Evolutionary conservation across 2,329 filamentous ascomycete species (phyloP).

Genomic region (Alternaria tenuissima): DNA sequence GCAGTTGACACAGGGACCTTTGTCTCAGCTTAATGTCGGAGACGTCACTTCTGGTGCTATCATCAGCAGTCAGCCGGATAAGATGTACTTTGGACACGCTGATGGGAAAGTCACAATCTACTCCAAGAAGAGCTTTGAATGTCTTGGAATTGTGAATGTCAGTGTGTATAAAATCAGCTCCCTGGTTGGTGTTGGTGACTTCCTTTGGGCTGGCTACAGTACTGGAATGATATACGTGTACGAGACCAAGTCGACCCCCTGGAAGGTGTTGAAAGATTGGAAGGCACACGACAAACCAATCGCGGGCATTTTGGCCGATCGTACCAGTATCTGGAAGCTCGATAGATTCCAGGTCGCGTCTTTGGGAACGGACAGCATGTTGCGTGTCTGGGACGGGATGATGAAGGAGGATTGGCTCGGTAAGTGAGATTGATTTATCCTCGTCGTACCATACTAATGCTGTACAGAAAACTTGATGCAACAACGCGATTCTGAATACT

Average conservation of each 20-base stretch:
- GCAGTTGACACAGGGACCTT: constrained; percentile 75
- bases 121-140: constrained; percentile 77
- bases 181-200: constrained; percentile 78
- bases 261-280: constrained; percentile 95
- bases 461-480: constrained; percentile 81
- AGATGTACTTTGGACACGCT: constrained; percentile 87
- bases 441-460: constrained; percentile 27
- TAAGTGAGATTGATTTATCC: constrained; percentile 45
- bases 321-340: constrained; percentile 83
- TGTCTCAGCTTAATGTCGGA: constrained; percentile 76
- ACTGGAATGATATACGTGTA: constrained; percentile 95
- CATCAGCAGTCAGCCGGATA: constrained; percentile 76
- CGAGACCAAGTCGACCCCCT: constrained; percentile 81
- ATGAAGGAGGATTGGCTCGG: constrained; percentile 92
- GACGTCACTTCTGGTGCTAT: constrained; percentile 87
- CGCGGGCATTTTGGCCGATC: constrained; percentile 77
- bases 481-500: constrained; percentile 80
- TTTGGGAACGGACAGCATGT: constrained; percentile 83
- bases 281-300: constrained; percentile 86
- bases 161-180: constrained; percentile 96
- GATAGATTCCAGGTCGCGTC: constrained; percentile 86
- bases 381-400: constrained; percentile 91
- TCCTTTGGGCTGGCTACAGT: constrained; percentile 93
- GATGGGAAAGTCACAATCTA: constrained; percentile 98
- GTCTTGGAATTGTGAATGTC: constrained; percentile 81